phyloP scores from a whole-genome alignment of 306 rosid genomes.

The Inga laurina region DNA sequence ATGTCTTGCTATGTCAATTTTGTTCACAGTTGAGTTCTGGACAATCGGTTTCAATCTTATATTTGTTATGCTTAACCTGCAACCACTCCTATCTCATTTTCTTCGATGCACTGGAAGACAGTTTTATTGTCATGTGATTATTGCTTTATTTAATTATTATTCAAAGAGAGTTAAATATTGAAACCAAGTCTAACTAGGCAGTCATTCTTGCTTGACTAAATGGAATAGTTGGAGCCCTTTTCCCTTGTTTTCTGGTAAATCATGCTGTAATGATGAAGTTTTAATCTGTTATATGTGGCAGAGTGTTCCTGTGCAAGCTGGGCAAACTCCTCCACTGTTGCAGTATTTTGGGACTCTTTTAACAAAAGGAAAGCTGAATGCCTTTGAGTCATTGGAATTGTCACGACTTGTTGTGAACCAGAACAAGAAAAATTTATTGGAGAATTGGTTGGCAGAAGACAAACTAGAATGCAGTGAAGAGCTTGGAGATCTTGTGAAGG shows the following conservation, averaged over 20 bases:
- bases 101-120: neutral
- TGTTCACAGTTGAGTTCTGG: neutral
- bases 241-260: neutral
- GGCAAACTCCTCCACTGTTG: conserved; percentile 97
- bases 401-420: conserved; percentile 99
- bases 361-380: conserved; percentile 93
- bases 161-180: neutral
- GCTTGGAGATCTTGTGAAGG: conserved; percentile 99
- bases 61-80: neutral
- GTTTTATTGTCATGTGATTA: neutral
- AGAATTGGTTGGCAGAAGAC: conserved; percentile 99
- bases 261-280: neutral
- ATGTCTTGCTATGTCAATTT: neutral
- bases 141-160: neutral
- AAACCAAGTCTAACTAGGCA: neutral
- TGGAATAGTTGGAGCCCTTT: neutral
- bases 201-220: conserved; percentile 6
- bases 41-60: neutral
- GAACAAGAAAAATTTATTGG: conserved; percentile 97
- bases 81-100: neutral
- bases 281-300: conserved; percentile 42
- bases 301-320: conserved; percentile 99
- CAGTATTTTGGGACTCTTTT: conserved; percentile 98
- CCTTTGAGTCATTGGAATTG: conserved; percentile 87
- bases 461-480: conserved; percentile 99